These are phyloP conservation scores for Rhododendron mucronatum DNA, from an alignment of 148 eudicot genomes.

Conservation along the genomic window DNA sequence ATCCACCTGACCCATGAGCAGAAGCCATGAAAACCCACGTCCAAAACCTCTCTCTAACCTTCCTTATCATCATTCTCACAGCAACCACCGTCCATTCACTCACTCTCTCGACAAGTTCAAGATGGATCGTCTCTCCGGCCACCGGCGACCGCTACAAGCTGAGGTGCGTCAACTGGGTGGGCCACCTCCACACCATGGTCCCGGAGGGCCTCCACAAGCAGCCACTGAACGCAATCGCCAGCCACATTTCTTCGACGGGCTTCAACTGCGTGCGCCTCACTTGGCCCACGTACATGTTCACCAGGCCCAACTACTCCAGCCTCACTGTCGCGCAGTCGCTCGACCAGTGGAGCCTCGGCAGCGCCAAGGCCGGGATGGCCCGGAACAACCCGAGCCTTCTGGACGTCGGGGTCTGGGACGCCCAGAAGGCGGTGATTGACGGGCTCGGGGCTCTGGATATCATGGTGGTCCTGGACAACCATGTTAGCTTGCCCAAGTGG, in stretches of 20 bases:
- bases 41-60: not conserved
- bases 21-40: not conserved
- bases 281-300: slow-evolving; percentile 42
- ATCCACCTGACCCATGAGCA: not conserved
- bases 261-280: slow-evolving; percentile 56
- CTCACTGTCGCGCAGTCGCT: slow-evolving; percentile 26
- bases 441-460: slow-evolving; percentile 22
- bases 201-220: slow-evolving; percentile 43
- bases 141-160: slow-evolving; percentile 32
- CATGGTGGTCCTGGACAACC: slow-evolving; percentile 48
- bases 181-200: slow-evolving; percentile 38
- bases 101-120: slow-evolving; percentile 37
- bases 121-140: slow-evolving; percentile 30
- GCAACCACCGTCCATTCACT: slow-evolving; percentile 2
- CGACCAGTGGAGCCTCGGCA: slow-evolving; percentile 3
- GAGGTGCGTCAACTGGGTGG: slow-evolving; percentile 37
- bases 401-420: slow-evolving; percentile 18
- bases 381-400: slow-evolving; percentile 28
- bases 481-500: slow-evolving; percentile 45
- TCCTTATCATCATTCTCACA: not conserved
- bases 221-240: slow-evolving; percentile 25
- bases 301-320: slow-evolving; percentile 12
- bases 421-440: slow-evolving; percentile 33
- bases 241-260: slow-evolving; percentile 13
- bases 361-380: slow-evolving; percentile 20